Base-by-base conservation (phyloP, 352 stramenopile genomes). In the Phytophthora quininea region DNA sequence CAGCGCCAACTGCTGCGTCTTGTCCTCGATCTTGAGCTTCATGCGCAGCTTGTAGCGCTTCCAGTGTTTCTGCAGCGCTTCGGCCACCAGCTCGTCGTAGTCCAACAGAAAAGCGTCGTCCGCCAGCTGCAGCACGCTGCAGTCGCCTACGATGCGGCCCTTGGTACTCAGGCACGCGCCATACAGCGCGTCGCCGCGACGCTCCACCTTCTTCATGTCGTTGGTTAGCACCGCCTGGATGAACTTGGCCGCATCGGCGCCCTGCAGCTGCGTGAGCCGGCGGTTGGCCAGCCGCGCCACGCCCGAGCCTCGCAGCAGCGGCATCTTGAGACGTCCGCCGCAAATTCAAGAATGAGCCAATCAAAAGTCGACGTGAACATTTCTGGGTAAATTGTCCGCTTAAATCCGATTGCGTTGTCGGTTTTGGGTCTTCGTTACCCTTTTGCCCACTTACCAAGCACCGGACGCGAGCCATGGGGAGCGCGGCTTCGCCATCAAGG, bases 31-130 rank as follows among this genome's bases (percentile, higher is more conserved):
- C 52, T 69, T 82, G 27, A 91, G 54, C 55, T 95, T 95, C 80
- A 94, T 92, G 30, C 89, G 87, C 67, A 96, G 54, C 54, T 95
- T 96, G 79, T 96, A 96, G 52, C 88, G 80, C 72, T 92, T 94
- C 83, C 86, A 93, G 74, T 95, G 87, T 70, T 96, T 95, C 53
- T 75, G 66, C 31, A 94, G 57, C 4, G 90, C 54, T 4, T 87
- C 79, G 11, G 76, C 65, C 35, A 93, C 72, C 19, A 64, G 60
- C 19, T 79, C 79, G 49, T 95, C 85, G 59, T 89, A 92, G 53
- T 93, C 87, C 32, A 95, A 29, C 37, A 93, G 49, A 55, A 92
- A 91, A 6, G 83, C 77, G 14, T 96, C 82, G 10, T 84, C 71
- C 71, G 88, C 67, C 29, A 91, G 60, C 50, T 89, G 81, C 32